Base-by-base conservation (phyloP, 2,329 filamentous ascomycete species). In the Ilyonectria mors-panacis region DNA sequence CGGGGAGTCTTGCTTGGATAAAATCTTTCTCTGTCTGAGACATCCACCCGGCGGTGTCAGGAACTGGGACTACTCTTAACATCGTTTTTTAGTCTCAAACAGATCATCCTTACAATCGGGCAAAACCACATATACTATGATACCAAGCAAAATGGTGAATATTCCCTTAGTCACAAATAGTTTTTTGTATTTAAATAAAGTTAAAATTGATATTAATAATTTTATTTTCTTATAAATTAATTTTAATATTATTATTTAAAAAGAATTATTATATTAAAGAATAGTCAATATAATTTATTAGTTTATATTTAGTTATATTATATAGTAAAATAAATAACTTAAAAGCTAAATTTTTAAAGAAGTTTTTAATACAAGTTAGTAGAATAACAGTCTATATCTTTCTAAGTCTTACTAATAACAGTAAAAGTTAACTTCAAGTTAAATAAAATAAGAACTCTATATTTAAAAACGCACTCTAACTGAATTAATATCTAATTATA, bases 21-120 rank as follows among this genome's bases (percentile, higher is more conserved):
- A 86, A 87, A 6, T 79, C 81, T 67, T 85, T 85, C 54, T 87
- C 85, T 48, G 73, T 81, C 4, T 82, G 79, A 0, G 79, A 82
- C 37, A 86, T 75, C 84, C 84, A 86, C 51, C 76, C 78, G 8
- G 85, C 84, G 44, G 77, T 80, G 4, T 78, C 73, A 0, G 84
- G 83, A 59, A 85, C 82, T 84, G 42, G 37, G 7, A 17, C 79
- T 80, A 0, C 81, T 75, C 58, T 82, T 77, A 37, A 81, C 76
- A 54, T 23, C 3, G 3, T 15, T 6, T 30, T 28, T 10, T 2
- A 0, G 9, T 3, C 17, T 21, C 9, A 19, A 3, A 13, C 1
- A 13, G 12, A 7, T 3, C 6, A 9, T 21, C 15, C 44, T 26
- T 57, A 57, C 61, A 63, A 10, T 63, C 51, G 1, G 61, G 61